phyloP scores from a whole-genome alignment of 345 rosid species.

The Arabidopsis suecica region DNA sequence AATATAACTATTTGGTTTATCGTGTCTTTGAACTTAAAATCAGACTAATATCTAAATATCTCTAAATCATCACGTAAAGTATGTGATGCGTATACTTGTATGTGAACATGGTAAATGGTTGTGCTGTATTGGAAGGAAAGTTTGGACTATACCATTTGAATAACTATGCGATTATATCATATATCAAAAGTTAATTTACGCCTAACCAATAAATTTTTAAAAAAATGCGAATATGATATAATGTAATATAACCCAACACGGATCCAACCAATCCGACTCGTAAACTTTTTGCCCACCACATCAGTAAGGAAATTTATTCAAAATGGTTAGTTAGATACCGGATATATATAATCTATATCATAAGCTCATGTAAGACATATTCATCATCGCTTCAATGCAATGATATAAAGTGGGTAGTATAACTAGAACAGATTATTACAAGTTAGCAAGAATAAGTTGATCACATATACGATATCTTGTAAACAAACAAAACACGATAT shows the following conservation, averaged over 20 bases:
- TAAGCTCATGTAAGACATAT: background rate
- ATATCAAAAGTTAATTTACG: background rate
- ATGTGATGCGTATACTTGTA: constrained; percentile 9
- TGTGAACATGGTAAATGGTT: constrained; percentile 6
- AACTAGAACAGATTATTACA: constrained; percentile 25
- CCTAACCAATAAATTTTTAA: background rate
- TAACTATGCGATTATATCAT: background rate
- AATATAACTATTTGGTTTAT: background rate
- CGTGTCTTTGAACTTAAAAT: constrained; percentile 17
- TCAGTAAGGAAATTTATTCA: background rate
- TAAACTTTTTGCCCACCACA: constrained; percentile 2
- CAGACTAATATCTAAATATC: constrained; percentile 3
- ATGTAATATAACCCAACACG: background rate
- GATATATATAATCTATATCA: background rate
- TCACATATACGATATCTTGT: constrained; percentile 18
- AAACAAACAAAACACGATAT: constrained; percentile 10
- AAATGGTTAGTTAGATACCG: background rate
- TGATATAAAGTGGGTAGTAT: constrained; percentile 5
- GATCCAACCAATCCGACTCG: constrained; percentile 7
- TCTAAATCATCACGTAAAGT: constrained; percentile 27
- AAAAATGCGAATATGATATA: too few species aligned
- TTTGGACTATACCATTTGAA: background rate
- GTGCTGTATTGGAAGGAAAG: background rate
- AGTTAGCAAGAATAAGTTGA: constrained; percentile 18
- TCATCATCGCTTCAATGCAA: background rate